Conservation (phyloP, 768 basidiomycete genomes). For the Multifurca ochricompacta region DNA sequence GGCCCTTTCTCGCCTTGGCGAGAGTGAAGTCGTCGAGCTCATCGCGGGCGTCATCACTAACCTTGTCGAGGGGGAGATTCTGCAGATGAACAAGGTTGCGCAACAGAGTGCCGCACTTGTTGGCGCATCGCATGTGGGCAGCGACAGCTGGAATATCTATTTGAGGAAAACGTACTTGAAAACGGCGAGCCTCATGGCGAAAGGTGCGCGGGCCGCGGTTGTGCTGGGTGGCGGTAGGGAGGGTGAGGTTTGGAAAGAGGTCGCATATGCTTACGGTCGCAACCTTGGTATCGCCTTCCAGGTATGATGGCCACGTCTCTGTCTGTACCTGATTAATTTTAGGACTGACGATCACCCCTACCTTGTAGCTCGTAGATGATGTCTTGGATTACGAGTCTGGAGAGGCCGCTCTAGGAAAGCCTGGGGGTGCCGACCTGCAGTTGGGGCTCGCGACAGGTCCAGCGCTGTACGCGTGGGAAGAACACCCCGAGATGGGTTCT, state of each 20-base stretch:
- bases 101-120: conserved; percentile 32
- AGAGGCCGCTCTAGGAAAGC: conserved; percentile 73
- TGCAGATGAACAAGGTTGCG: conserved; percentile 58
- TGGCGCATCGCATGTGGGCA: conserved; percentile 28
- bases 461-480: conserved; percentile 78
- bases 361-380: conserved; percentile 82
- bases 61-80: conserved; percentile 92
- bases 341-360: background rate
- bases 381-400: conserved; percentile 87
- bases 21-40: conserved; percentile 86
- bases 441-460: conserved; percentile 76
- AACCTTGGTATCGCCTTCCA: conserved; percentile 96
- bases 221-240: conserved; percentile 76
- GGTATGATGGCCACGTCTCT: conserved; percentile 34
- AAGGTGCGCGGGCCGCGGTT: conserved; percentile 74
- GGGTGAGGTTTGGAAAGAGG: conserved; percentile 80
- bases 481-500: conserved; percentile 66
- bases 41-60: conserved; percentile 89
- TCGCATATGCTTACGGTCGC: conserved; percentile 84
- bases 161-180: conserved; percentile 91
- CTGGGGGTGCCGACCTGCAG: conserved; percentile 58
- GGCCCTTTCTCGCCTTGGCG: conserved; percentile 79
- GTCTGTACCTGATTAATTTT: background rate
- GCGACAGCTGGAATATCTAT: conserved; percentile 66
- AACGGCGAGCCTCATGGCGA: conserved; percentile 87